phyloP scores from a whole-genome alignment of 495 filamentous ascomycete species.

The Acidiella bohemica region DNA sequence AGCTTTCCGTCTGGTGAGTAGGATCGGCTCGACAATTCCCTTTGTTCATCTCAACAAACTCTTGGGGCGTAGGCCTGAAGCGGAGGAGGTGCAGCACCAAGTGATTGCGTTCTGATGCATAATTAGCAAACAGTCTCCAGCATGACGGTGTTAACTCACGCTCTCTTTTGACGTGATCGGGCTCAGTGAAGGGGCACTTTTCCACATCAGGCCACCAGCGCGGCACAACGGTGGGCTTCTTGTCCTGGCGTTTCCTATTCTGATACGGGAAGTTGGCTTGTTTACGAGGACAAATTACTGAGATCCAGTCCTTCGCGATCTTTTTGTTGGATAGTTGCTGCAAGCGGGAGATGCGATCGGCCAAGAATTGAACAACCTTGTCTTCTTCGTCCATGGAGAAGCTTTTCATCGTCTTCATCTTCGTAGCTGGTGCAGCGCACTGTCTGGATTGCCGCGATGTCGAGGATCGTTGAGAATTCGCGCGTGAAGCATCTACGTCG shows the following conservation, averaged over 20 bases:
- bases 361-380: conserved; percentile 38
- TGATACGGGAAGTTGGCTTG: conserved; percentile 69
- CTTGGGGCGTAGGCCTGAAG: conserved; percentile 12
- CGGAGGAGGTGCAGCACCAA: conserved; percentile 25
- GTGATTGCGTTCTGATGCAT: conserved; percentile 27
- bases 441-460: too few relatives aligned
- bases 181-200: conserved; percentile 60
- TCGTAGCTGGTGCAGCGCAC: too few relatives aligned
- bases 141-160: conserved; percentile 36
- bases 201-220: conserved; percentile 61
- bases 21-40: not conserved
- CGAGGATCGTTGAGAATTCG: too few relatives aligned
- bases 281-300: conserved; percentile 72
- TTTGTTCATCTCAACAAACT: conserved; percentile 10
- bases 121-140: too few relatives aligned
- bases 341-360: conserved; percentile 47
- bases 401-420: too few relatives aligned
- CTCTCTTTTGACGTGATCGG: conserved; percentile 61
- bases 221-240: conserved; percentile 34
- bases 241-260: conserved; percentile 33
- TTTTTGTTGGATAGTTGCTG: conserved; percentile 64
- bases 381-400: conserved; percentile 11
- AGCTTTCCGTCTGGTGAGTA: conserved; percentile 3
- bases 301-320: conserved; percentile 70
- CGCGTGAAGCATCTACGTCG: too few relatives aligned